Evolutionary conservation across 148 eudicot genomes (phyloP).

Genomic region (Rhododendron mucronatum): DNA sequence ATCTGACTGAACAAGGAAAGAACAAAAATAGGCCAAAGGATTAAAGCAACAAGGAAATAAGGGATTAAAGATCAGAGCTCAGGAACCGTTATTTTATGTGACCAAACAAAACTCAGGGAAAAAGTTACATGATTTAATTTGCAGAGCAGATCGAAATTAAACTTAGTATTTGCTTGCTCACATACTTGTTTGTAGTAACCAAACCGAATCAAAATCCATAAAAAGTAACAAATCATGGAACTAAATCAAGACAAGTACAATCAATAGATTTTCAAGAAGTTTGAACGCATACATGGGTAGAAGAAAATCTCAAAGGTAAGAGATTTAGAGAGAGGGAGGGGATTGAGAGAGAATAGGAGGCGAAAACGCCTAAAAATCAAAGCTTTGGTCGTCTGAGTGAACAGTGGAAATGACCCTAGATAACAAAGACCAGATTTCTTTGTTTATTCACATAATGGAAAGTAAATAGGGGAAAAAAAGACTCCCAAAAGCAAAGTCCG

Average conservation of each 20-base stretch:
- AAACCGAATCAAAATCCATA: neutral
- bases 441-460: neutral
- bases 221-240: neutral
- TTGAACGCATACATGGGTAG: neutral
- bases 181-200: neutral
- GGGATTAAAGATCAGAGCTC: constrained; percentile 21
- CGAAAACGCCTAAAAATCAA: constrained; percentile 24
- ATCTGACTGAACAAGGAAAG: constrained; percentile 27
- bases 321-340: neutral
- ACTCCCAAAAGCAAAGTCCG: neutral
- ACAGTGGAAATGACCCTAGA: constrained; percentile 18
- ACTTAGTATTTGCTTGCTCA: constrained; percentile 16
- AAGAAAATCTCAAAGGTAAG: constrained; percentile 9
- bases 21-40: constrained; percentile 19
- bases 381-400: constrained; percentile 21
- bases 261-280: constrained; percentile 5
- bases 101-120: neutral
- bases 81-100: constrained; percentile 21
- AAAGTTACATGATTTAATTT: neutral
- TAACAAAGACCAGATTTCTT: constrained; percentile 27
- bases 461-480: neutral
- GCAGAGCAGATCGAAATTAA: constrained; percentile 6
- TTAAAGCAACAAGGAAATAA: constrained; percentile 17
- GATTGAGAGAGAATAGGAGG: constrained; percentile 7
- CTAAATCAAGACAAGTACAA: neutral